Evolutionary conservation across 176 grass and related monocot genomes (phyloP), one percentile per base, ranked within the genome.

Genomic region (Triticum timopheevii): DNA sequence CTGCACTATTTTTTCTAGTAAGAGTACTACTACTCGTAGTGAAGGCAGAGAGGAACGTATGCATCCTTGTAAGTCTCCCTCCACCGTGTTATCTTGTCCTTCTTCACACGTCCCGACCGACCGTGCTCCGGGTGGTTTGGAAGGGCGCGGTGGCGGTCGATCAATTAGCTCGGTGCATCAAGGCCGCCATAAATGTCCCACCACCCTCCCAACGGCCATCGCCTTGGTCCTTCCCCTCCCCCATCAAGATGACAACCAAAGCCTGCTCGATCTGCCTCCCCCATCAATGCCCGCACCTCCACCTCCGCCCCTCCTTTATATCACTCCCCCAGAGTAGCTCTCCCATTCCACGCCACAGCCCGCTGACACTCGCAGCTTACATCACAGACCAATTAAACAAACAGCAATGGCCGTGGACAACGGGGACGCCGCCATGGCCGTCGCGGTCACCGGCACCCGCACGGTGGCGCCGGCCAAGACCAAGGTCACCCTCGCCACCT

Each of bases 401-500:
- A 42, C 39, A 42, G 39, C 63, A 30, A 93, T 93, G 93, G 83
- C 87, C 24, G 84, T 93, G 42, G 94, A 87, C 66, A 88, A 90
- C 27, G 78, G 81, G 15, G 45, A 7, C 0, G 6, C 52, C 70
- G 30, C 0, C 73, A 35, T 28, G 22, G 92, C 44, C 25, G 73
- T 96, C 2, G 90, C 86, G 34, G 83, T 94, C 17, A 88, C 82
- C 0, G 16, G 23, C 47, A 88, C 50, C 3, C 64, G 70, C 80
- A 90, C 44, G 1, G 90, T 96, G 9, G 36, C 91, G 2, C 92
- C 97, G 1, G 58, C 74, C 34, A 93, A 88, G 80, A 87, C 77
- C 69, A 87, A 75, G 6, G 91, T 88, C 63, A 75, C 80, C 3
- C 86, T 99, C 7, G 88, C 88, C 76, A 99, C 97, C 39, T 99